phyloP scores from a whole-genome alignment of 306 rosid species.

The Carpinus viminea region DNA sequence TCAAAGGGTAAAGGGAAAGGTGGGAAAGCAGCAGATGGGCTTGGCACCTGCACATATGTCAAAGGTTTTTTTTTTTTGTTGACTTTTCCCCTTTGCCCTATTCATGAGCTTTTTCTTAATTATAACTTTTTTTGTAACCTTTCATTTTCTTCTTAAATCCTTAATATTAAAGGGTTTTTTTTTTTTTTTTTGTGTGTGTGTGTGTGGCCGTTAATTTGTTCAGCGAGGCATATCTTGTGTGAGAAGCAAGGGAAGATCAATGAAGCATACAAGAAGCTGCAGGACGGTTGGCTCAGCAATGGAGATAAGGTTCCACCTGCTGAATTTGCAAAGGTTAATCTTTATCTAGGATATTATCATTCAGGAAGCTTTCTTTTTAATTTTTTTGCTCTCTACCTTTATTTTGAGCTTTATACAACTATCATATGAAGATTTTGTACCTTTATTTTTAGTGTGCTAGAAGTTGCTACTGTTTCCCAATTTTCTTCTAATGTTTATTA shows the following conservation, averaged over 20 bases:
- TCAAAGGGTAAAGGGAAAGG: slow-evolving; percentile 89
- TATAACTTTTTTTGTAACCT: not conserved
- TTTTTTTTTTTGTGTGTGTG: not conserved
- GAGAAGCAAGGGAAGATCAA: slow-evolving; percentile 97
- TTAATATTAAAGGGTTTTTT: not conserved
- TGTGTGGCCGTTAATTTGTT: slow-evolving; percentile 14
- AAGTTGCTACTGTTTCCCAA: not conserved
- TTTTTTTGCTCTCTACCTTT: not conserved
- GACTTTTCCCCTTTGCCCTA: not conserved
- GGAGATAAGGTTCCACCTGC: slow-evolving; percentile 97
- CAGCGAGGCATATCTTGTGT: slow-evolving; percentile 88
- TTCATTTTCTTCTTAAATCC: not conserved
- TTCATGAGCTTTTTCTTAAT: not conserved
- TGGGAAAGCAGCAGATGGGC: slow-evolving; percentile 77
- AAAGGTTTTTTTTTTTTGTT: slow-evolving; percentile 53
- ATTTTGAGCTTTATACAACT: not conserved
- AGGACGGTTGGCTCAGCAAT: slow-evolving; percentile 90
- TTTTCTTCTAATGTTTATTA: not conserved
- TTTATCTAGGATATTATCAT: slow-evolving; percentile 5
- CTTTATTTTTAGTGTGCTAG: not conserved
- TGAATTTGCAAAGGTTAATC: slow-evolving; percentile 85
- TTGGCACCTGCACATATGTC: slow-evolving; percentile 96
- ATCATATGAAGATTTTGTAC: not conserved
- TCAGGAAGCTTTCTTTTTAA: not conserved
- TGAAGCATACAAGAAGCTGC: slow-evolving; percentile 93